phyloP scores from a whole-genome alignment of 1,284 basidiomycete species.

The Meripilus lineatus region DNA sequence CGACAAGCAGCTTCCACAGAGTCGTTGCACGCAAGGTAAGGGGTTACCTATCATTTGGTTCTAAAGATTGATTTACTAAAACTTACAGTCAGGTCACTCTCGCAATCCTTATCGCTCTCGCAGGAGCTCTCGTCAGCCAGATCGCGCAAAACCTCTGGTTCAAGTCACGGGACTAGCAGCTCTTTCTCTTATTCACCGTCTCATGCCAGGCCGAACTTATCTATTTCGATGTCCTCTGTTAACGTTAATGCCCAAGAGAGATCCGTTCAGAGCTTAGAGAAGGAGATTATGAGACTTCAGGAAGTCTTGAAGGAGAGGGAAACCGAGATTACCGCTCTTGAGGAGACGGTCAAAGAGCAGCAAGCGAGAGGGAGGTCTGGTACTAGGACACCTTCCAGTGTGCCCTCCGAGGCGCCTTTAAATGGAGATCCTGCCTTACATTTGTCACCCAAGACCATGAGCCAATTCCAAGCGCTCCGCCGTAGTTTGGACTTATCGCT shows the following conservation, averaged over 20 bases:
- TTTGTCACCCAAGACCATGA: slow-evolving; percentile 63
- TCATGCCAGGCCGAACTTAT: slow-evolving; percentile 47
- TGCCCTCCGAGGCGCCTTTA: slow-evolving; percentile 17
- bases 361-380: slow-evolving; percentile 27
- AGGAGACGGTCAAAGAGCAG: slow-evolving; percentile 54
- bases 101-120: slow-evolving; percentile 87
- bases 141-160: slow-evolving; percentile 76
- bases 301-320: slow-evolving; percentile 86
- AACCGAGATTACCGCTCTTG: slow-evolving; percentile 76
- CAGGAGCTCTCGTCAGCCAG: slow-evolving; percentile 92
- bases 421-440: slow-evolving; percentile 21
- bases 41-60: slow-evolving; percentile 4
- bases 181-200: slow-evolving; percentile 44
- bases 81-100: slow-evolving; percentile 56
- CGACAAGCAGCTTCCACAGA: slow-evolving; percentile 78
- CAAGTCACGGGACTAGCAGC: slow-evolving; percentile 65
- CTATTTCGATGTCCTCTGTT: slow-evolving; percentile 47
- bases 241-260: slow-evolving; percentile 48
- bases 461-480: slow-evolving; percentile 67
- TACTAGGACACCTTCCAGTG: slow-evolving; percentile 13
- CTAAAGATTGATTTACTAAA: neutral
- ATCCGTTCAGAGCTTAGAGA: slow-evolving; percentile 80
- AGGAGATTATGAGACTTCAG: slow-evolving; percentile 89
- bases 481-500: slow-evolving; percentile 51
- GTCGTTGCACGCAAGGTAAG: slow-evolving; percentile 77